Evolutionary conservation across 2,329 filamentous ascomycete genomes (phyloP).

Genomic region (Aspergillus carbonarius): DNA sequence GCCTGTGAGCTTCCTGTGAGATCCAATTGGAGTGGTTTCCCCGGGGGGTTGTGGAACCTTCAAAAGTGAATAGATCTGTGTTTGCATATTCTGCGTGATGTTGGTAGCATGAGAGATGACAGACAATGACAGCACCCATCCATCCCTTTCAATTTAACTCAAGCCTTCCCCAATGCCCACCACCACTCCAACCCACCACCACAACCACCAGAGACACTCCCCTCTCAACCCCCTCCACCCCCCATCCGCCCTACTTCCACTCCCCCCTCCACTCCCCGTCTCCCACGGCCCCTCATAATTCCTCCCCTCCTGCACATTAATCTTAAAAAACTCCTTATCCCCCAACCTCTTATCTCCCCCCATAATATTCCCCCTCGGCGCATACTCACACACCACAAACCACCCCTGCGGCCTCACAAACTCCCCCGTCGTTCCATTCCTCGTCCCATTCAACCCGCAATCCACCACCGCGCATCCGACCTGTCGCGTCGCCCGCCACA

Average conservation of each 20-base stretch:
- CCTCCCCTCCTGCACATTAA: slow-evolving; percentile 30
- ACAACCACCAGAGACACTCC: background rate
- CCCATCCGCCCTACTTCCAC: background rate
- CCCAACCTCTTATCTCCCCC: slow-evolving; percentile 24
- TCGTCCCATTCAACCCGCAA: slow-evolving; percentile 36
- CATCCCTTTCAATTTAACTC: background rate
- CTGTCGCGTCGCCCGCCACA: slow-evolving; percentile 64
- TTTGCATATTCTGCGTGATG: slow-evolving; percentile 25
- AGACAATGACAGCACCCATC: slow-evolving; percentile 20
- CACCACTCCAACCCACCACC: slow-evolving; percentile 1
- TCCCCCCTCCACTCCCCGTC: slow-evolving; percentile 8
- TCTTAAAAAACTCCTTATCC: slow-evolving; percentile 30
- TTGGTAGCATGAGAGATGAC: slow-evolving; percentile 30
- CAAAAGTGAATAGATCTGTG: slow-evolving; percentile 28
- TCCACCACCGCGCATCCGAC: slow-evolving; percentile 56
- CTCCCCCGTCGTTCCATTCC: slow-evolving; percentile 35
- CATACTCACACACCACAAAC: slow-evolving; percentile 71
- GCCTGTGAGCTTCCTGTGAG: slow-evolving; percentile 19
- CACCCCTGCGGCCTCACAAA: slow-evolving; percentile 49
- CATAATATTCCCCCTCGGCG: slow-evolving; percentile 63
- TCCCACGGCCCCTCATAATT: slow-evolving; percentile 19
- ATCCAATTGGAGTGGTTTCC: slow-evolving; percentile 23
- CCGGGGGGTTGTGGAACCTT: slow-evolving; percentile 15
- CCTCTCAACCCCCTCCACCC: background rate
- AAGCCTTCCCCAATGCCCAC: background rate